Evolutionary conservation across 768 basidiomycete genomes (phyloP).

Genomic region (Pulveroboletus sp.): DNA sequence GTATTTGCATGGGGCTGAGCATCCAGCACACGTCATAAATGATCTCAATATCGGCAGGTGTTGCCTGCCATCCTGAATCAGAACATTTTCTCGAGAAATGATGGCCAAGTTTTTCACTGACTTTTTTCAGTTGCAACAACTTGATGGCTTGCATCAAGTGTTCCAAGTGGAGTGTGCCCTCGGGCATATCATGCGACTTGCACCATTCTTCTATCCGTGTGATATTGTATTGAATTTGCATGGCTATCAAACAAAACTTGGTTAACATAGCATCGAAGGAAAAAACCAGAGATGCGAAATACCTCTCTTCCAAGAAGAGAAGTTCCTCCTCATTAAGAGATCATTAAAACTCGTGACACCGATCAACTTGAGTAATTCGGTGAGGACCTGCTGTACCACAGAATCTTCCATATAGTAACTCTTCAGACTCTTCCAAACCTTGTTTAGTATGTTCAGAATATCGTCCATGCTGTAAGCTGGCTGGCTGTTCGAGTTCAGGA

Average conservation of each 20-base stretch:
- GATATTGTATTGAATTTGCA: conserved; percentile 99
- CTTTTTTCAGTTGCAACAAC: conserved; percentile 96
- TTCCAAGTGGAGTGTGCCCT: conserved; percentile 95
- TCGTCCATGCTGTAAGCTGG: conserved; percentile 99
- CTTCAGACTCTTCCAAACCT: conserved; percentile 97
- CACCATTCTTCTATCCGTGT: conserved; percentile 99
- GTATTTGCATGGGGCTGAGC: conserved; percentile 98
- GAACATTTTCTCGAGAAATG: conserved; percentile 4
- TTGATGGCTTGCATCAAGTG: conserved; percentile 99
- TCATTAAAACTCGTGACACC: conserved; percentile 99
- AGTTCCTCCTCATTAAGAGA: conserved; percentile 96
- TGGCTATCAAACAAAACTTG: conserved; percentile 53
- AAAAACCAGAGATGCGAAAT: conserved; percentile 20
- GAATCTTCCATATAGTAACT: conserved; percentile 98
- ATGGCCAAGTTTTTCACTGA: conserved; percentile 27
- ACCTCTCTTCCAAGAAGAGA: conserved; percentile 99
- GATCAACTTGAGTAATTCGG: conserved; percentile 91
- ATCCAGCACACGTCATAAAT: conserved; percentile 99
- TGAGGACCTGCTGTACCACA: conserved; percentile 92
- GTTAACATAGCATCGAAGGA: background rate
- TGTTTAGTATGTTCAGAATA: conserved; percentile 92
- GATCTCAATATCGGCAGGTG: conserved; percentile 94
- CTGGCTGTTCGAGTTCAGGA: conserved; percentile 78
- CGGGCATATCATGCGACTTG: conserved; percentile 99
- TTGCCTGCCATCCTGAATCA: conserved; percentile 52